phyloP scores from a whole-genome alignment of 2,329 filamentous ascomycete species.

The Apiospora pterosperma region DNA sequence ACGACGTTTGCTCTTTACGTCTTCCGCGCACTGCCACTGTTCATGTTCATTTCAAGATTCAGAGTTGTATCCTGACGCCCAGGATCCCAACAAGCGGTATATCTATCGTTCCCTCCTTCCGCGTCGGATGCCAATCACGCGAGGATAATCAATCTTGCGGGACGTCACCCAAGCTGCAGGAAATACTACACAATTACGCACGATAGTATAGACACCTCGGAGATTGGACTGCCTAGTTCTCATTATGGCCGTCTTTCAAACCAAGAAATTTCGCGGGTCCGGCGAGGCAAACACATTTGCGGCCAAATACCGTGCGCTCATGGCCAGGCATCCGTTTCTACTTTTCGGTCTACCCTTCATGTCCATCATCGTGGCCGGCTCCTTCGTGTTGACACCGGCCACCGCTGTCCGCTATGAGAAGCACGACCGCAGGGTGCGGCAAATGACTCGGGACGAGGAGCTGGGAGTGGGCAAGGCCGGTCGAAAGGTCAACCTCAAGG shows the following conservation, averaged over 20 bases:
- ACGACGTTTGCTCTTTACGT: neutral
- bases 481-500: constrained; percentile 74
- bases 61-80: neutral
- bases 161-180: neutral
- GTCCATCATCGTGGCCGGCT: constrained; percentile 82
- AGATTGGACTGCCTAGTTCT: neutral
- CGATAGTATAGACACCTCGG: neutral
- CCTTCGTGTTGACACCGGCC: constrained; percentile 90
- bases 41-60: neutral
- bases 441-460: constrained; percentile 82
- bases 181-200: neutral
- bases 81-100: neutral
- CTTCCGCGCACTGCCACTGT: neutral
- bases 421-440: constrained; percentile 84
- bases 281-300: constrained; percentile 67
- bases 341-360: constrained; percentile 95
- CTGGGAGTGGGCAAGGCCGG: constrained; percentile 71
- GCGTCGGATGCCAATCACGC: neutral
- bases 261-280: constrained; percentile 67
- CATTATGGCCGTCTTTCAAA: constrained; percentile 61
- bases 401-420: constrained; percentile 92
- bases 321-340: constrained; percentile 80
- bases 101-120: neutral
- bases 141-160: neutral
- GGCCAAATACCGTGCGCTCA: constrained; percentile 69